phyloP scores from a whole-genome alignment of 2,329 filamentous ascomycete genomes.

The Neoascochyta sp. region DNA sequence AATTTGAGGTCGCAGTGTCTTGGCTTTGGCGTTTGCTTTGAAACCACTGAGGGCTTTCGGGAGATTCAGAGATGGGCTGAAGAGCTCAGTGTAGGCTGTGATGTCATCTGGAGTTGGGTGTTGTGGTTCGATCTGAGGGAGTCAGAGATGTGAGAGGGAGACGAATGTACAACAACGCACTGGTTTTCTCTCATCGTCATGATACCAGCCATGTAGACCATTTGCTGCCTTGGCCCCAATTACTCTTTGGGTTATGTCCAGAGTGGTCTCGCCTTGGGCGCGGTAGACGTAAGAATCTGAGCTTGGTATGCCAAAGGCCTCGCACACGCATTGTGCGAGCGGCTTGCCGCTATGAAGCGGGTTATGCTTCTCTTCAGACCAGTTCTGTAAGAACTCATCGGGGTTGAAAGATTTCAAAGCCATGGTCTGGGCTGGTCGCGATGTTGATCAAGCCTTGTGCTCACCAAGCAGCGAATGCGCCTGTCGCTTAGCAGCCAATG shows the following conservation, averaged over 20 bases:
- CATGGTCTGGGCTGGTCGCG: slow-evolving; percentile 10
- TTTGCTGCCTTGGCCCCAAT: slow-evolving; percentile 46
- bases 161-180: slow-evolving; percentile 10
- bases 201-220: slow-evolving; percentile 52
- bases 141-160: not conserved
- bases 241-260: slow-evolving; percentile 49
- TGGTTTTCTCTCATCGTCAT: slow-evolving; percentile 40
- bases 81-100: slow-evolving; percentile 64
- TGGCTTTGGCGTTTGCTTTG: slow-evolving; percentile 62
- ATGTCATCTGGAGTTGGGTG: slow-evolving; percentile 50
- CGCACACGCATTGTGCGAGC: slow-evolving; percentile 46
- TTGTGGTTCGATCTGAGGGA: slow-evolving; percentile 15
- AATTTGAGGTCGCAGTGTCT: slow-evolving; percentile 56
- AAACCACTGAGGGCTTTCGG: slow-evolving; percentile 61
- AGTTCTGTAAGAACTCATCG: slow-evolving; percentile 44
- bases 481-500: not conserved
- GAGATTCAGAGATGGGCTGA: slow-evolving; percentile 58
- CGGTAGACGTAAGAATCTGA: slow-evolving; percentile 51
- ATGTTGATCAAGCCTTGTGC: not conserved
- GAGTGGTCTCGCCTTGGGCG: slow-evolving; percentile 50
- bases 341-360: slow-evolving; percentile 21
- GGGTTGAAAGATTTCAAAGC: slow-evolving; percentile 43
- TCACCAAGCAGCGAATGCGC: not conserved
- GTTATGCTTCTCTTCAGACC: slow-evolving; percentile 39
- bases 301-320: slow-evolving; percentile 46